A percentile compares a stretch with the other conserved stretches of the same genome.
phyloP scores from a whole-genome alignment of 495 filamentous ascomycete genomes.

The Penicillium roqueforti region DNA sequence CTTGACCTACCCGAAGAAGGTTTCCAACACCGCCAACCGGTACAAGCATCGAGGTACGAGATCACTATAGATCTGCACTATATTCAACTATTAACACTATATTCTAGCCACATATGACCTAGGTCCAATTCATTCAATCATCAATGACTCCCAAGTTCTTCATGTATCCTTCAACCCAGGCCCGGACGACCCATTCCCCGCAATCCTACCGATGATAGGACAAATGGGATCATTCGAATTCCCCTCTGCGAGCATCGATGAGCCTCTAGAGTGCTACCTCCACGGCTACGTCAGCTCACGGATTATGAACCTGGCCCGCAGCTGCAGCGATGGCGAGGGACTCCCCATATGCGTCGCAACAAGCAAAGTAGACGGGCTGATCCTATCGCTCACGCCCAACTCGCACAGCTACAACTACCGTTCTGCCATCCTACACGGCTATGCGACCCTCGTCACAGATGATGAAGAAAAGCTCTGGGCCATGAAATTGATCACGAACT shows the following conservation, averaged over 20 bases:
- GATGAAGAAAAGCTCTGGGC: conserved; percentile 74
- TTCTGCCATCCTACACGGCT: conserved; percentile 73
- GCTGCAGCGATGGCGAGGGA: conserved; percentile 40
- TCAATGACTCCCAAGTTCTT: conserved; percentile 72
- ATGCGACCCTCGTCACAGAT: conserved; percentile 63
- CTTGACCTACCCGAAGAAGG: conserved; percentile 63
- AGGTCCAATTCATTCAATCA: conserved; percentile 70
- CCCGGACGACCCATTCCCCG: conserved; percentile 64
- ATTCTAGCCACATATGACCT: conserved; percentile 66
- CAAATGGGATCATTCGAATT: conserved; percentile 68
- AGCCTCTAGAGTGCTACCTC: conserved; percentile 74
- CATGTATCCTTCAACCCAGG: conserved; percentile 76
- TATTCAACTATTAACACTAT: conserved; percentile 10
- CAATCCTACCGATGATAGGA: conserved; percentile 84
- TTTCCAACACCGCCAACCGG: conserved; percentile 68
- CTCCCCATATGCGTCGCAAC: conserved; percentile 62
- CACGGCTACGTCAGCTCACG: conserved; percentile 85
- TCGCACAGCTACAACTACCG: conserved; percentile 87
- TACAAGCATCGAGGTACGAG: conserved; percentile 60
- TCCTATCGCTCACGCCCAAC: conserved; percentile 74
- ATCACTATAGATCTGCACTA: neutral
- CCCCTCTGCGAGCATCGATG: conserved; percentile 58
- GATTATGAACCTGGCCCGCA: conserved; percentile 64
- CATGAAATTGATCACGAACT: conserved; percentile 77
- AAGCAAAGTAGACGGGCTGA: conserved; percentile 68